These are phyloP conservation scores for Bolboschoenoplectus hybrid DNA, from an alignment of 202 grass and related monocot genomes.

Conservation along the genomic window DNA sequence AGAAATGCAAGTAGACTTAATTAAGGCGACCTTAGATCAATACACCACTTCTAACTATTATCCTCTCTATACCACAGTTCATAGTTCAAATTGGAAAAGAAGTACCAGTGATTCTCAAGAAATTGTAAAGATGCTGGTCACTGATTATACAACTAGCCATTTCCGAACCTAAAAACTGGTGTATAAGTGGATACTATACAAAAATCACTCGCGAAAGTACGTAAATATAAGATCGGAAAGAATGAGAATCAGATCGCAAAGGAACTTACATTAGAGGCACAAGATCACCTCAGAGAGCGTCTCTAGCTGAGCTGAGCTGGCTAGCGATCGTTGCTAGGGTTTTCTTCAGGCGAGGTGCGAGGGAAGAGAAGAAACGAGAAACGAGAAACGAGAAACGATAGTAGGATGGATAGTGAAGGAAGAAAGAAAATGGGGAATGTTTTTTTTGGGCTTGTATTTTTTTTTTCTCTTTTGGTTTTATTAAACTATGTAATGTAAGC, in stretches of 20 bases:
- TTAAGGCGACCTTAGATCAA: not conserved
- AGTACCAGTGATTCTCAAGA: not conserved
- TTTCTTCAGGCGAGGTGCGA: not conserved
- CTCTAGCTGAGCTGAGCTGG: not conserved
- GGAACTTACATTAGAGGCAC: not conserved
- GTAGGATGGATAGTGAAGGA: not conserved
- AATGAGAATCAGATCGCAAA: not conserved
- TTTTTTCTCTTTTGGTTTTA: not conserved
- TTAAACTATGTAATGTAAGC: not conserved
- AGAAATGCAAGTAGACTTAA: not conserved
- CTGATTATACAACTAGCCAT: not conserved
- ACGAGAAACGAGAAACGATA: not conserved
- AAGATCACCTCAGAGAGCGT: not conserved
- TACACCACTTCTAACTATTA: not conserved
- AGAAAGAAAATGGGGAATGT: not conserved
- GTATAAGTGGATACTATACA: not conserved
- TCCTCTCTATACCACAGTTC: not conserved
- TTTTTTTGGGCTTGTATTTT: not conserved
- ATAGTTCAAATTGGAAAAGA: not conserved
- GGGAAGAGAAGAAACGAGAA: not conserved
- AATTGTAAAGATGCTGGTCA: not conserved
- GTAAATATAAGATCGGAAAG: not conserved
- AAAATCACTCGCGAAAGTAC: not conserved
- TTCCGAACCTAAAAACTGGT: not conserved
- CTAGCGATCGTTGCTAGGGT: conserved; percentile 3